Conservation (phyloP, 192 early-diverging fungal species). For the Coemansia pectinata region DNA sequence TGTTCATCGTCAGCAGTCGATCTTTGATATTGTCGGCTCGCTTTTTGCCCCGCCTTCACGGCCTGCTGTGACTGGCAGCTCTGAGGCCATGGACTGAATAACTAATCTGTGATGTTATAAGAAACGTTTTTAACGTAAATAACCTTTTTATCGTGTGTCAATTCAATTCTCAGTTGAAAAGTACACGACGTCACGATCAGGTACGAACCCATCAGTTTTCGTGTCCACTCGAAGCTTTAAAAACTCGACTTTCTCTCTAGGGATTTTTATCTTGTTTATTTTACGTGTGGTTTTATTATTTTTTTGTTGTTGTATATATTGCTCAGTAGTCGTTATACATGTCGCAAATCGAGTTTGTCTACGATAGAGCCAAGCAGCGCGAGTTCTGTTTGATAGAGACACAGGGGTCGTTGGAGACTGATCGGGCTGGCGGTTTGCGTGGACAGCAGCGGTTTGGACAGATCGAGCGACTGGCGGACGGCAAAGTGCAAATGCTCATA, state of each 20-base stretch:
- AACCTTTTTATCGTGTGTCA: not conserved
- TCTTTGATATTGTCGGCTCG: slow-evolving; percentile 52
- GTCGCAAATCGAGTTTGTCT: slow-evolving; percentile 46
- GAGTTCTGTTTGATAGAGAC: slow-evolving; percentile 49
- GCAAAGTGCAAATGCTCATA: slow-evolving; percentile 34
- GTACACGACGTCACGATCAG: not conserved
- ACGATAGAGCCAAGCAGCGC: slow-evolving; percentile 24
- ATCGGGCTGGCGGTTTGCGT: slow-evolving; percentile 31
- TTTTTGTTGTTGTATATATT: not conserved
- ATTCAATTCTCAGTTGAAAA: not conserved
- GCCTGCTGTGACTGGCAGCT: slow-evolving; percentile 19
- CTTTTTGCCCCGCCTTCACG: slow-evolving; percentile 41
- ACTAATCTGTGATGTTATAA: not conserved
- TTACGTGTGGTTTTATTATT: not conserved
- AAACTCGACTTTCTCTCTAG: not conserved
- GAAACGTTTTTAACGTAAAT: not conserved
- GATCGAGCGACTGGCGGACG: slow-evolving; percentile 32
- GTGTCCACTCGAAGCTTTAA: not conserved
- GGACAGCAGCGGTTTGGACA: slow-evolving; percentile 44
- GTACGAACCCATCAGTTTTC: not conserved
- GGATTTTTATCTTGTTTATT: not conserved
- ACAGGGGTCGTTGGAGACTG: slow-evolving; percentile 49
- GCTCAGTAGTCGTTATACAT: slow-evolving; percentile 3
- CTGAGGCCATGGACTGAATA: slow-evolving; percentile 43
- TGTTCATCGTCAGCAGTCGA: slow-evolving; percentile 49